phyloP scores from a whole-genome alignment of 73 alveolate species.

The Tetrahymena elliotti region DNA sequence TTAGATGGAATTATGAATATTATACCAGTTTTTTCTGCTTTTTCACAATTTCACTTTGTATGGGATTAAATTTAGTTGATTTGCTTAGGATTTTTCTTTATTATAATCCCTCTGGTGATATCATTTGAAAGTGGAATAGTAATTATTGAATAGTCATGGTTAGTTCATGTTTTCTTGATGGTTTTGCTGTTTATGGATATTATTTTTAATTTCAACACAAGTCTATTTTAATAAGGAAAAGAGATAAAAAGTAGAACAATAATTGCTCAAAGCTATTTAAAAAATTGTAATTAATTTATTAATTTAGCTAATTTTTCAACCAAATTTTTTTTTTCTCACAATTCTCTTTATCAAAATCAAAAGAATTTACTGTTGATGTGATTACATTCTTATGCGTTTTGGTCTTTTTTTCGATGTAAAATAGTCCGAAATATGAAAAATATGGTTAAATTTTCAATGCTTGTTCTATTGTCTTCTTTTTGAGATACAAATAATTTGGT shows the following conservation, averaged over 20 bases:
- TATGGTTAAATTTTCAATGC: neutral
- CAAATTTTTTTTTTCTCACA: neutral
- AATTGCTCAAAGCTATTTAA: neutral
- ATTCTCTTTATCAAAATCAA: neutral
- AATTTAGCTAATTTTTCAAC: neutral
- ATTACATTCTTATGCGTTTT: neutral
- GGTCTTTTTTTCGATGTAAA: neutral
- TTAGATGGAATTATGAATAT: neutral
- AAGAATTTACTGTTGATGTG: neutral
- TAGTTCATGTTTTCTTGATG: neutral
- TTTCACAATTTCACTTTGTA: neutral
- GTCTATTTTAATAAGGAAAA: neutral
- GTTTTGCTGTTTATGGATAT: neutral
- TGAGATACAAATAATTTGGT: neutral
- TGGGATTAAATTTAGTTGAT: neutral
- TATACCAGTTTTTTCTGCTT: neutral
- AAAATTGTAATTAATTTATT: neutral
- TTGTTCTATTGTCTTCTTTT: neutral
- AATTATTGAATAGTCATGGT: neutral
- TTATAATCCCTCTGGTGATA: neutral
- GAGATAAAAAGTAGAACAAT: neutral
- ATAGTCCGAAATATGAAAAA: neutral
- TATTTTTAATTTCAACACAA: neutral
- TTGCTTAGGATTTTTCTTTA: neutral
- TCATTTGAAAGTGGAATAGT: neutral